Evolutionary conservation across 352 stramenopile species (phyloP), one percentile per base, ranked within the genome.

Genomic region (Peronospora farinosa): DNA sequence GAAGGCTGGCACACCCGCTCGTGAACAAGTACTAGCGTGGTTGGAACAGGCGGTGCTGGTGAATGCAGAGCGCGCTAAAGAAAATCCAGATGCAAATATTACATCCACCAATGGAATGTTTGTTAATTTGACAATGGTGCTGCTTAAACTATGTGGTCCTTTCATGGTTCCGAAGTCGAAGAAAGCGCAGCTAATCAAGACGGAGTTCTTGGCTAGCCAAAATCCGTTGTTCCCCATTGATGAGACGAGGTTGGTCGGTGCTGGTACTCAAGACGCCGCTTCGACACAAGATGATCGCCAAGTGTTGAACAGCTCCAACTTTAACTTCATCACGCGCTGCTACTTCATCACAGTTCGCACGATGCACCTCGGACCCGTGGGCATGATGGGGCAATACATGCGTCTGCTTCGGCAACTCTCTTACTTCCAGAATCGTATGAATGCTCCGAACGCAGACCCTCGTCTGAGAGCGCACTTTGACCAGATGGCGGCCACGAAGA

Each of bases 321-420:
- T 97, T 65, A 96, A 92, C 56, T 98, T 99, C 61, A 96, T 98
- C 63, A 96, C 96, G 9, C 79, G 96, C 32, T 97, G 87, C 55
- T 98, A 98, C 62, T 99, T 98, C 60, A 80, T 97, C 37, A 95
- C 88, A 10, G 91, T 89, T 35, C 74, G 95, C 16, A 78, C 88
- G 1, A 62, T 98, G 36, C 91, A 98, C 51, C 74, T 98, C 0
- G 95, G 92, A 4, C 78, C 95, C 6, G 84, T 97, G 3, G 79
- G 77, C 0, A 83, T 80, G 38, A 87, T 94, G 17, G 73, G 77
- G 5, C 72, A 85, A 42, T 90, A 90, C 55, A 88, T 90, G 74
- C 74, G 78, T 16, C 61, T 97, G n/a, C 64, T 95, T 7, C 87
- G 90, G 2, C 87, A 97, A 51, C 60, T 97, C 17, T 94, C 75